Evolutionary conservation across 148 eudicot species (phyloP).

Genomic region (Rhododendron ferrugineum): DNA sequence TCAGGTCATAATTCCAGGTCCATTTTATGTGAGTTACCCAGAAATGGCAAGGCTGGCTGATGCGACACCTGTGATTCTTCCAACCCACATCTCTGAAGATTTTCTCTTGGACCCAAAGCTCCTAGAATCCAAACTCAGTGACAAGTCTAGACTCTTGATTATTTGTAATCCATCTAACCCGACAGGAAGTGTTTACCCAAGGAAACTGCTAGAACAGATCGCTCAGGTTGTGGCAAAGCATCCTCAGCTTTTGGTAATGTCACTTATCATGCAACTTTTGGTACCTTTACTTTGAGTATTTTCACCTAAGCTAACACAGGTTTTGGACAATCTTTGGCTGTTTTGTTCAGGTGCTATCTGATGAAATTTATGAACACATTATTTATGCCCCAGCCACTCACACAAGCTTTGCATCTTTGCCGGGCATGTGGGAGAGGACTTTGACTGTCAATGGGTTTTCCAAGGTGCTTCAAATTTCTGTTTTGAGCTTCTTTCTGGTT

Average conservation of each 20-base stretch:
- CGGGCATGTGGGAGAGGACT: conserved; percentile 99
- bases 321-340: too few species aligned
- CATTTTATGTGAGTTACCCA: conserved; percentile 95
- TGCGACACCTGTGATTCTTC: conserved; percentile 85
- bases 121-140: conserved; percentile 74
- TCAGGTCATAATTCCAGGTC: conserved; percentile 92
- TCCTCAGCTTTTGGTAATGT: conserved; percentile 82
- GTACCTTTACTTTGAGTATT: not conserved
- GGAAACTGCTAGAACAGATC: conserved; percentile 70
- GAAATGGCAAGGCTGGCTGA: conserved; percentile 96
- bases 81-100: conserved; percentile 64
- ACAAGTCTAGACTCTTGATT: conserved; percentile 82
- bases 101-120: conserved; percentile 79
- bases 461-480: conserved; percentile 44
- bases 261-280: not conserved
- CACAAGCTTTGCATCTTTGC: conserved; percentile 98
- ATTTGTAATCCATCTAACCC: conserved; percentile 96
- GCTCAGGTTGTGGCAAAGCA: conserved; percentile 72
- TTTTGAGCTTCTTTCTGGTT: not conserved
- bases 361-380: conserved; percentile 95
- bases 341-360: conserved; percentile 69
- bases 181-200: conserved; percentile 89
- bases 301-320: too few species aligned
- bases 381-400: conserved; percentile 90
- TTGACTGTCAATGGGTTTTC: conserved; percentile 95